Evolutionary conservation across 305 asterid genomes (phyloP), one percentile per base, ranked within the genome.

Genomic region (Solanum hybrid): DNA sequence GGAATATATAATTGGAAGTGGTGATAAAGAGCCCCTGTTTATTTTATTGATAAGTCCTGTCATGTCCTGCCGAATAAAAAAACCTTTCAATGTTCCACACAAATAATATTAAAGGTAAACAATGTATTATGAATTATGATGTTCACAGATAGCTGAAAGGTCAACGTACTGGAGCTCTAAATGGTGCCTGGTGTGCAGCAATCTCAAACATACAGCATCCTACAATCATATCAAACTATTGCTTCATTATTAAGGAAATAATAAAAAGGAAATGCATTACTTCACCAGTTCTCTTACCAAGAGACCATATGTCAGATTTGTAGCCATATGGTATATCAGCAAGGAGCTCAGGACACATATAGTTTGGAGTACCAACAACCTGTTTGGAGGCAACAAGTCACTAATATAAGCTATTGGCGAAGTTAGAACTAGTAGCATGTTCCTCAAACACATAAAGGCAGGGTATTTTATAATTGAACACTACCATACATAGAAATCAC

Each of bases 281-380:
- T 87, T 56, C 36, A 4, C 37, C 90, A 22, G 32, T 29, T 13
- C 76, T 75, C 84, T 93, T 94, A 97, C 99, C 99, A 10, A 96
- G 95, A n/a, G 98, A 96, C 98, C 99, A 98, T 90, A 96, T 95
- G 94, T 98, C 99, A 11, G 99, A 96, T 94, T 95, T 97, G 91
- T 96, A 96, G 89, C 98, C 98, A 89, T 96, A 97, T 27, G 98
- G 98, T 77, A 90, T 91, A 87, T 94, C 95, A 31, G 95, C 92
- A 90, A 96, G 96, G 91, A 95, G 96, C 94, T 97, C 99, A 17
- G 99, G 99, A 92, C 98, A 95, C 96, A 96, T 95, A 92, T 96
- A 95, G 88, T 94, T 96, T 51, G 98, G 95, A 31, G 94, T 95
- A 40, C 99, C 98, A 19, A 90, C 97, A 85, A 91, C 98, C 99